A percentile compares a stretch with the other conserved stretches of the same genome.
Conservation (phyloP, 495 filamentous ascomycete genomes). For the Daldinia childiae region DNA sequence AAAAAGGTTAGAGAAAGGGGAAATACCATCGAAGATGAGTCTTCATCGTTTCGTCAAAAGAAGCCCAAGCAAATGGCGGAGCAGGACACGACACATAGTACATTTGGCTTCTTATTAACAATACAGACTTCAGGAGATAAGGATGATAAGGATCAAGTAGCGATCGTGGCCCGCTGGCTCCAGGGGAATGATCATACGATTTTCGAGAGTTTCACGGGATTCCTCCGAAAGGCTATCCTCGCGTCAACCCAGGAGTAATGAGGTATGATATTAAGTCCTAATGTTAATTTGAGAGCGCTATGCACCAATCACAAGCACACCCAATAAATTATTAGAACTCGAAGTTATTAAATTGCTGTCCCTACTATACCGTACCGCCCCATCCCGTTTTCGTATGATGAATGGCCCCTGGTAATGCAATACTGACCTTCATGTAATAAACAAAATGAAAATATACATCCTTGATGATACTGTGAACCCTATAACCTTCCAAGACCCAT, state of each 20-base stretch:
- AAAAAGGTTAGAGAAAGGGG: slow-evolving; percentile 57
- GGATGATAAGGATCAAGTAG: slow-evolving; percentile 31
- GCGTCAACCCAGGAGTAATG: not conserved
- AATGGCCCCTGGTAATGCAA: not conserved
- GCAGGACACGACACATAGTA: slow-evolving; percentile 12
- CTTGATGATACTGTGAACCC: not conserved
- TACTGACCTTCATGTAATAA: not conserved
- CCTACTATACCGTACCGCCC: too few species aligned
- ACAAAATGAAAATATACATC: not conserved
- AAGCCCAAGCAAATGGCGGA: slow-evolving; percentile 30
- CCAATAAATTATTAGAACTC: too few species aligned
- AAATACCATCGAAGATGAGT: not conserved
- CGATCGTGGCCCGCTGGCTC: slow-evolving; percentile 73
- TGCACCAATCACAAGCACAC: not conserved
- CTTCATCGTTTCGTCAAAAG: not conserved
- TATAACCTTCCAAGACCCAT: not conserved
- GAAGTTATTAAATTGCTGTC: too few species aligned
- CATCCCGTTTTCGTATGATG: not conserved
- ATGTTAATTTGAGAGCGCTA: not conserved
- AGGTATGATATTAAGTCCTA: not conserved
- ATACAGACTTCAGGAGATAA: slow-evolving; percentile 16
- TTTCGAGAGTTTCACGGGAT: slow-evolving; percentile 90
- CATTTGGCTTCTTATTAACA: slow-evolving; percentile 59
- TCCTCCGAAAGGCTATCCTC: slow-evolving; percentile 61
- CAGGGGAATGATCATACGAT: slow-evolving; percentile 76